phyloP scores from a whole-genome alignment of 805 yeast species.

The Cyberlindnera japonica region DNA sequence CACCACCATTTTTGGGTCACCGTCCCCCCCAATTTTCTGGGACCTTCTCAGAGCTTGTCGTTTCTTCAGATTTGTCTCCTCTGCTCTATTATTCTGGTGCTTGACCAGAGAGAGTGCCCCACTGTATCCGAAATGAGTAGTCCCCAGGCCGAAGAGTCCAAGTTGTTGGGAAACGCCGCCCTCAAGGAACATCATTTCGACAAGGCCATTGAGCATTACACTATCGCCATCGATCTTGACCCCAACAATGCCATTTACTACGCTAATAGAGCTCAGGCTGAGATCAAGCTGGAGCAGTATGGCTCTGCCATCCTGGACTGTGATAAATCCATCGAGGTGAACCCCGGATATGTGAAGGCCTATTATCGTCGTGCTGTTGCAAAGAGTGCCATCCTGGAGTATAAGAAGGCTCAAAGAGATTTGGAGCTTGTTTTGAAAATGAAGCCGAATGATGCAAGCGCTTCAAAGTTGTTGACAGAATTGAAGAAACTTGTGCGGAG shows the following conservation, averaged over 20 bases:
- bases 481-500: conserved; percentile 64
- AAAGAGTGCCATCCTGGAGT: conserved; percentile 67
- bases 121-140: neutral
- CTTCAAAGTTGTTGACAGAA: conserved; percentile 57
- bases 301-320: conserved; percentile 85
- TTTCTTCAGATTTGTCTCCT: no score
- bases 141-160: conserved; percentile 43
- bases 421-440: conserved; percentile 57
- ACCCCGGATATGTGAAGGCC: conserved; percentile 68
- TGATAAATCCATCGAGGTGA: conserved; percentile 61
- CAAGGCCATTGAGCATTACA: conserved; percentile 66
- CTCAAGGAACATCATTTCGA: conserved; percentile 62
- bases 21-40: no score
- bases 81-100: no score
- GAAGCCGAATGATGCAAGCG: conserved; percentile 67
- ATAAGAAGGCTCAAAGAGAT: conserved; percentile 69
- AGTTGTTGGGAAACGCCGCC: conserved; percentile 69
- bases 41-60: no score
- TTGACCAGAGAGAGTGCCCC: no score
- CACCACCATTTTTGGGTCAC: conserved; percentile 5
- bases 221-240: conserved; percentile 69
- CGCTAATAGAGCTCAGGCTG: conserved; percentile 88
- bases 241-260: conserved; percentile 55
- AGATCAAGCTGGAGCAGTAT: conserved; percentile 79
- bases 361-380: conserved; percentile 88